Base-by-base conservation (phyloP, 2,329 filamentous ascomycete genomes). In the Tolypocladium paradoxum region DNA sequence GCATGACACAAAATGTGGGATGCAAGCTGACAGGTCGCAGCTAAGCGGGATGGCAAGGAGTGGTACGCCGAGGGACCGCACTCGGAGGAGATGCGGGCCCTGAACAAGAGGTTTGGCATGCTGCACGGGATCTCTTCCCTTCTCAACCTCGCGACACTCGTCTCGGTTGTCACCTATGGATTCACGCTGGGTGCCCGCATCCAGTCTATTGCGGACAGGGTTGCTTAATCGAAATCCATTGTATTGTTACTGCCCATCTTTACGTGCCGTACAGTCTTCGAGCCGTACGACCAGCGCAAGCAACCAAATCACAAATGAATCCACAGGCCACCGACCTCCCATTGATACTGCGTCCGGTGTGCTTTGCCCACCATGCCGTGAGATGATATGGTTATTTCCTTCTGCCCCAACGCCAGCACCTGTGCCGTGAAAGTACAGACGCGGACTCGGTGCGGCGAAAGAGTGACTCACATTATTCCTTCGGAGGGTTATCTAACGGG, bases 31-130 rank as follows among this genome's bases (percentile, higher is more conserved):
- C 38, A 49, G 31, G 47, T 11, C 52, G 45, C 56, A 84, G 91
- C 92, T 76, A 90, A 86, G 56, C 83, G 85, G 62, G 92, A 96
- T 66, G 90, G 90, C 52, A 96, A 95, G 78, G 88, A 87, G 66
- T 88, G 84, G 69, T 88, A 87, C 63, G 90, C 95, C 58, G 73
- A 81, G 51, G 79, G 84, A 1, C 88, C 90, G 38, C 88, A 95
- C 63, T 93, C 87, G 6, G 77, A 84, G 60, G 88, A 92, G 73
- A 96, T 97, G 91, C 70, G 82, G 60, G 76, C 76, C 9, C 69
- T 95, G 61, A 95, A 92, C 75, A 87, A 83, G 71, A 77, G 76
- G 57, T 97, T 97, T 68, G 82, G 81, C 18, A 80, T 79, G 56
- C 70, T 96, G 54, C 93, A 99, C 69, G 89, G 91, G 6, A 72